Conservation (phyloP, 1,139 yeast genomes). For the Torulaspora globosa region DNA sequence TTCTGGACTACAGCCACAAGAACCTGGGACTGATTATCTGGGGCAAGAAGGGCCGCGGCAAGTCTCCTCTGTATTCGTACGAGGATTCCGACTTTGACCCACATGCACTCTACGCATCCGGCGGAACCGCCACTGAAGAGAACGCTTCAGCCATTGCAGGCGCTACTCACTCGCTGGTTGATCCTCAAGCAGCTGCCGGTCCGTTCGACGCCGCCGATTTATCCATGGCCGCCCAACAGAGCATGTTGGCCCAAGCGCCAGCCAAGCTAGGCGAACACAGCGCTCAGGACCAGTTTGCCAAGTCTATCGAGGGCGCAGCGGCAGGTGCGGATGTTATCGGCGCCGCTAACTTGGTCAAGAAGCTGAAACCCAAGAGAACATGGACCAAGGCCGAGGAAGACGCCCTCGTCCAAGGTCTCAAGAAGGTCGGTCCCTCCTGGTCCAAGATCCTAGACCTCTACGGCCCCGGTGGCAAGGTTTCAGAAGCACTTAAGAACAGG, state of each 20-base stretch:
- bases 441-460: constrained; percentile 77
- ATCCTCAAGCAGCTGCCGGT: constrained; percentile 1
- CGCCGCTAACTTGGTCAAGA: constrained; percentile 15
- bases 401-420: constrained; percentile 77
- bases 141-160: constrained; percentile 1
- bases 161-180: constrained; percentile 1
- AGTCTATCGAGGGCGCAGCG: constrained; percentile 25
- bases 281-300: constrained; percentile 1
- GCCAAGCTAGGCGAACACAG: not conserved
- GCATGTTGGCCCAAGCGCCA: constrained; percentile 6
- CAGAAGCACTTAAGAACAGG: constrained; percentile 79
- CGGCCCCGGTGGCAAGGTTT: constrained; percentile 87
- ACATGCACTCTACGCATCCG: constrained; percentile 25
- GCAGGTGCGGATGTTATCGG: constrained; percentile 5
- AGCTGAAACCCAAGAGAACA: constrained; percentile 42
- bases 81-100: constrained; percentile 26
- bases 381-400: constrained; percentile 91
- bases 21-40: constrained; percentile 68
- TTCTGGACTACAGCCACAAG: constrained; percentile 73
- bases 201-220: constrained; percentile 10
- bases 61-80: constrained; percentile 26
- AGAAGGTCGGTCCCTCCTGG: constrained; percentile 87
- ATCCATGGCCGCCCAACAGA: constrained; percentile 6
- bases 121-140: constrained; percentile 19
- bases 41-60: constrained; percentile 55